Evolutionary conservation across 2,329 filamentous ascomycete genomes (phyloP).

Genomic region (Pyrenochaeta sp.): DNA sequence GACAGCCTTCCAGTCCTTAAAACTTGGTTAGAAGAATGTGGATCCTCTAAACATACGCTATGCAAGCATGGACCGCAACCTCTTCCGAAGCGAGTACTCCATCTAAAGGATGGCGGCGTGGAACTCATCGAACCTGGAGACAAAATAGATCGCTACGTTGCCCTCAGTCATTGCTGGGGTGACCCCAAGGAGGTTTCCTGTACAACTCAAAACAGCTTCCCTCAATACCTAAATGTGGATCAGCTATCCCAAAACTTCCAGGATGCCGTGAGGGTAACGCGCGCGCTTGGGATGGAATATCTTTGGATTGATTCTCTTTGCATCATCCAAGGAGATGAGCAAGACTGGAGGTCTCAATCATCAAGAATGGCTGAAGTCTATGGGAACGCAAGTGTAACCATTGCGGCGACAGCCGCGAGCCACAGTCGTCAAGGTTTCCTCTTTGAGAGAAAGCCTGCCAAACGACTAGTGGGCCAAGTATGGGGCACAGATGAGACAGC

Average conservation of each 20-base stretch:
- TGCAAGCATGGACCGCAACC: too few species aligned
- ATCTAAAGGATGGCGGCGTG: too few species aligned
- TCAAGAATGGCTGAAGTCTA: slow-evolving; percentile 6
- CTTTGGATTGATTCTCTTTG: slow-evolving; percentile 13
- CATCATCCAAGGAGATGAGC: slow-evolving; percentile 4
- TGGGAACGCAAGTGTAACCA: not conserved
- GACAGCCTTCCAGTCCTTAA: too few species aligned
- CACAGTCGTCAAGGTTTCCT: not conserved
- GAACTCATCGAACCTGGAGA: too few species aligned
- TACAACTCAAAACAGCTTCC: not conserved
- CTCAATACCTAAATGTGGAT: not conserved
- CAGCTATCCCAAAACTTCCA: not conserved
- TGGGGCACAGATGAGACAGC: too few species aligned
- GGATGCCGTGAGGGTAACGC: not conserved
- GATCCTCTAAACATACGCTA: too few species aligned
- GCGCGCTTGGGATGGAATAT: not conserved
- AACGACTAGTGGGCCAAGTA: too few species aligned
- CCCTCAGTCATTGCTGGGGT: slow-evolving; percentile 10
- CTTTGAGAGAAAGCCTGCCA: not conserved
- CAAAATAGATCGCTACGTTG: too few species aligned
- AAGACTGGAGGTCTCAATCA: slow-evolving; percentile 1
- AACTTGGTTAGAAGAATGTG: too few species aligned
- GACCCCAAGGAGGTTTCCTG: not conserved
- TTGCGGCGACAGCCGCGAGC: slow-evolving; percentile 1
- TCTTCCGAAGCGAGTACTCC: too few species aligned